Evolutionary conservation across 345 rosid genomes (phyloP), one percentile per base, ranked within the genome.

Genomic region (Kandelia obovata): DNA sequence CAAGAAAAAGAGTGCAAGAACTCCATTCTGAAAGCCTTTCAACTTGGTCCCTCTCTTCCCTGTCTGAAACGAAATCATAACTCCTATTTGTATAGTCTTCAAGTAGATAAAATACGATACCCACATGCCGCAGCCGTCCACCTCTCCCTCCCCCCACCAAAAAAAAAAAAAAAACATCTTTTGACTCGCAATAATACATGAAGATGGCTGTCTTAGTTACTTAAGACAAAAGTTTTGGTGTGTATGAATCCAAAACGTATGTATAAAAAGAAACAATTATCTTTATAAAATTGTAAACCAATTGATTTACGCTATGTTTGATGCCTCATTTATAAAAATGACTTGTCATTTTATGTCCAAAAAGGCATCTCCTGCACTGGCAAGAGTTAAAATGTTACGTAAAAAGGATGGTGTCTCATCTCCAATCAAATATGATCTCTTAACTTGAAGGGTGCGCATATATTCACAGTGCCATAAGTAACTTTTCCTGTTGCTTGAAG

Each of bases 101-200:
- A 56, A 77, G 51, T 34, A 63, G 79, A 74, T 71, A 66, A 75
- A 83, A n/a, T 9, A 34, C 16, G 21, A 63, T 83, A 74, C 72
- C 87, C 81, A 78, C 84, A 68, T 39, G 1, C 55, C 73, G 60
- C 77, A 49, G 26, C 16, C 53, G 2, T 52, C 53, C 68, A 51
- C 31, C 5, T 37, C 46, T 13, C 43, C 46, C 46, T 37, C 46
- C 46, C 43, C 46, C 46, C 13, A 27, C 28, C 28, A 28, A 28
- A 28, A 28, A 28, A 28, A 28, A 28, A 28, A 2, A 28, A 28
- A 9, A 39, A 39, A 9, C 58, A 60, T 75, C 59, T 65, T 65
- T 69, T 61, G 25, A 26, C 61, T 10, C 17, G 4, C 15, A 23
- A 6, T 7, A 31, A 31, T 62, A 34, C 37, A 34, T 6, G 37